These are phyloP conservation scores for Vitis rotundifolia DNA, from an alignment of 164 flowering plant genomes.

Conservation along the genomic window DNA sequence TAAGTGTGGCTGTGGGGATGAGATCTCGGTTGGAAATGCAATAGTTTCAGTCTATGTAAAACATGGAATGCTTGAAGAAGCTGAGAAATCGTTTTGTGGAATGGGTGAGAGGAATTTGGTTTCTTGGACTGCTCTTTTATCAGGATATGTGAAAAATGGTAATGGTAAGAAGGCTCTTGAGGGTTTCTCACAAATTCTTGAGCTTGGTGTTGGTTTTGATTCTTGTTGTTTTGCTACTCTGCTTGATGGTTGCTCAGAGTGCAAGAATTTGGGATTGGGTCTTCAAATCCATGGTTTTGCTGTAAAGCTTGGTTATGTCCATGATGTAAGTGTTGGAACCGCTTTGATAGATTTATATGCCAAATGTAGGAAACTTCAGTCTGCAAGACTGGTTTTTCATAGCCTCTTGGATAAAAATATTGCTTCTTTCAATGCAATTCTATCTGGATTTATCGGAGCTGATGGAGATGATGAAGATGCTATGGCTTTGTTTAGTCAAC, in stretches of 20 bases:
- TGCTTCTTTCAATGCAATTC: slow-evolving; percentile 33
- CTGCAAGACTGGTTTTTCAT: slow-evolving; percentile 25
- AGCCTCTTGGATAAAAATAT: slow-evolving; percentile 17
- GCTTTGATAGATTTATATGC: slow-evolving; percentile 37
- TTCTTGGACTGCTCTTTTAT: slow-evolving; percentile 44
- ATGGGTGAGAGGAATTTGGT: slow-evolving; percentile 31
- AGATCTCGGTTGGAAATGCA: slow-evolving; percentile 32
- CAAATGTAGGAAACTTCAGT: slow-evolving; percentile 19
- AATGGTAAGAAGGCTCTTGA: slow-evolving; percentile 20
- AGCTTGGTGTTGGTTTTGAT: slow-evolving; percentile 21
- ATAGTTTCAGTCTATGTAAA: slow-evolving; percentile 31
- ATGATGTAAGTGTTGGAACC: slow-evolving; percentile 26
- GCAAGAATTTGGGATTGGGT: slow-evolving; percentile 23
- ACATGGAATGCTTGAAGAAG: slow-evolving; percentile 31
- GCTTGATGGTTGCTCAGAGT: slow-evolving; percentile 36
- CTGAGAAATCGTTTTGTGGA: slow-evolving; percentile 25
- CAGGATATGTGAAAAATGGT: slow-evolving; percentile 29
- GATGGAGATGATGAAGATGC: slow-evolving; percentile 18
- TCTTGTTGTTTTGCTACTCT: slow-evolving; percentile 27
- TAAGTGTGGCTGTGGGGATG: slow-evolving; percentile 19
- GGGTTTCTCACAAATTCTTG: slow-evolving; percentile 22
- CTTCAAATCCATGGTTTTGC: slow-evolving; percentile 33
- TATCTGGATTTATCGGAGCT: slow-evolving; percentile 19
- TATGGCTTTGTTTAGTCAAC: slow-evolving; percentile 23
- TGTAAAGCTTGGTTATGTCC: slow-evolving; percentile 22